Evolutionary conservation across 176 grass and related monocot genomes (phyloP), one percentile per base, ranked within the genome.

Genomic region (Thinopyrum elongatum): DNA sequence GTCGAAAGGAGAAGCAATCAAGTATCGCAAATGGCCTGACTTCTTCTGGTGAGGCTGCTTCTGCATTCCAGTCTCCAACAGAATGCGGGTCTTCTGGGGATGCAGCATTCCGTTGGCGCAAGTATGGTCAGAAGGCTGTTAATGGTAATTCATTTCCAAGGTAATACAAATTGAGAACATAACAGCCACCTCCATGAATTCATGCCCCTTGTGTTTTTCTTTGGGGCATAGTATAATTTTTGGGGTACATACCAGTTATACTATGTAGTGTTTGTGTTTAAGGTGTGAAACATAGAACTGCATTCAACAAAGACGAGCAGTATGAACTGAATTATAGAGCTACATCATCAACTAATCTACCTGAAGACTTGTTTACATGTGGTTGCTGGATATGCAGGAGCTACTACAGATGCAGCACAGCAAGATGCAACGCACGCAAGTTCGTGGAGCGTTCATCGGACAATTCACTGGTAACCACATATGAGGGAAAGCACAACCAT

Each of bases 91-190:
- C 57, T 8, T 64, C 76, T 46, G 78, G 53, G 69, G 88, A 93
- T 69, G 88, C 81, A 68, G 85, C 81, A n/a, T 93, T 90, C 73
- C 91, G 85, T 55, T 90, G 91, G 91, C 78, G 88, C 81, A 93
- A 88, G 87, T 93, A 90, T 33, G 91, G 91, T 15, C 91, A 88
- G 63, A 93, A 90, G 70, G 91, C 87, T 28, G 91, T 93, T 10
- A 93, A 93, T 63, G 88, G 91, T 2, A 93, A 90, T 66, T 41
- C 81, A 27, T 80, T 88, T 88, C 88, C 88, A 76, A 90, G 88
- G 85, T 93, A 93, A 38, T 69, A 36, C 74, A 53, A 76, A 28
- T 55, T 55, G 26, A 76, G 74, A 82, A 10, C 21, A 28, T 25
- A 70, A 4, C 31, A 15, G 62, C 13, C 42, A 7, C 78, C 16